A percentile compares a stretch with the other conserved stretches of the same genome.
Conservation (phyloP, 208 protist genomes). For the Cochliopodium minus region DNA sequence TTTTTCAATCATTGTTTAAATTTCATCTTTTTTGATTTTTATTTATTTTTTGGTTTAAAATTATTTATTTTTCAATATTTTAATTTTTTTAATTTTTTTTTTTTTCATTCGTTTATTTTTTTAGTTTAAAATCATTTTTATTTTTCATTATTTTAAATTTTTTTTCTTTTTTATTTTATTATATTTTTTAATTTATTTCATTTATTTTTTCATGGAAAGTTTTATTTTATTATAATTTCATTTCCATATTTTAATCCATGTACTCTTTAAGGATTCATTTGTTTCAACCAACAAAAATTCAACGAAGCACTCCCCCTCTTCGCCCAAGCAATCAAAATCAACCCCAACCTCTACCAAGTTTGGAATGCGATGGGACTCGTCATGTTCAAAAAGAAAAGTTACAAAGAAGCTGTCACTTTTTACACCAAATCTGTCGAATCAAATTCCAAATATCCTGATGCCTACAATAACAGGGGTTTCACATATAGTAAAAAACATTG, state of each 20-base stretch:
- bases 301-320: not conserved
- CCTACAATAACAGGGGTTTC: constrained; percentile 59
- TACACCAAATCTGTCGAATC: constrained; percentile 42
- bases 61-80: no score
- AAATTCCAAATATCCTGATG: constrained; percentile 43
- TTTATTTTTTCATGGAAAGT: no score
- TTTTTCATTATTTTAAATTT: no score
- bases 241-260: not conserved
- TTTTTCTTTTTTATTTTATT: no score
- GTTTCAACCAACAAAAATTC: not conserved
- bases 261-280: not conserved
- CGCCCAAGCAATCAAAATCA: not conserved
- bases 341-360: not conserved
- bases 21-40: no score
- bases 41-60: no score
- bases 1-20: no score
- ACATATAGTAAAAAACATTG: constrained; percentile 34
- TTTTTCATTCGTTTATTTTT: no score
- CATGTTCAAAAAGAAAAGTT: constrained; percentile 40
- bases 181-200: no score
- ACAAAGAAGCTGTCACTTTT: constrained; percentile 44
- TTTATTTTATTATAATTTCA: not conserved
- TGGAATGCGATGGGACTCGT: constrained; percentile 13
- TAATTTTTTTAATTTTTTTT: no score
- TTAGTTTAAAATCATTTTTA: no score